Base-by-base conservation (phyloP, 106 monocot genomes). In the Agapanthus africanus region DNA sequence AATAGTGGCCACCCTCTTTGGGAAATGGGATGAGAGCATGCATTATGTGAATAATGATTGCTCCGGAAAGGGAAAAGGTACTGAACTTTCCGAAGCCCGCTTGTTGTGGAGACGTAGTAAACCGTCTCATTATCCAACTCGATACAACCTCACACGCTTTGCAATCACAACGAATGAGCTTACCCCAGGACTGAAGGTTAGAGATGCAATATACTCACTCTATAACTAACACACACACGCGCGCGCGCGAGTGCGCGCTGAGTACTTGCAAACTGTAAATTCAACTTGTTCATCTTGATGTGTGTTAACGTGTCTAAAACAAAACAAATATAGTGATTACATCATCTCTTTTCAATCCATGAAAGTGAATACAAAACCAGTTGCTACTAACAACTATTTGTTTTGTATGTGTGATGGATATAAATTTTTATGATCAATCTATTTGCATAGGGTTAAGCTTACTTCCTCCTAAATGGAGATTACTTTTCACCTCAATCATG, bases 21-120 rank as follows among this genome's bases (percentile, higher is more conserved):
- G 95, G 7, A 95, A 95, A 70, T 95, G 95, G 95, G 95, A 95
- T 65, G 95, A 95, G 61, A 86, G 88, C 79, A 86, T 95, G 83
- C 77, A 86, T 79, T 95, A 79, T 70, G 81, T 91, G 54, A 62
- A 62, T 69, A 88, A 88, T 28, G 85, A 95, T 76, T 75, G 42
- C 66, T 79, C 74, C 16, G 82, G 78, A 21, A 95, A 91, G 60
- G 79, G 85, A 5, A 91, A 95, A 69, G 80, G 84, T 41, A 21
- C 85, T 69, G 95, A 92, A 62, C 62, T 73, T 1, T 87, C 99
- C 19, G 87, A 80, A 32, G 79, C 93, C 15, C 65, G 26, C 7
- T 23, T 87, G 7, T 59, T 99, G 34, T 99, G 99, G 99, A 99
- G 76, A 54, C 73, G 99, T 18, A 85, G 79, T 46, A 90, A 78